Base-by-base conservation (phyloP, 176 grass and related monocot genomes). In the Triticum monococcum region DNA sequence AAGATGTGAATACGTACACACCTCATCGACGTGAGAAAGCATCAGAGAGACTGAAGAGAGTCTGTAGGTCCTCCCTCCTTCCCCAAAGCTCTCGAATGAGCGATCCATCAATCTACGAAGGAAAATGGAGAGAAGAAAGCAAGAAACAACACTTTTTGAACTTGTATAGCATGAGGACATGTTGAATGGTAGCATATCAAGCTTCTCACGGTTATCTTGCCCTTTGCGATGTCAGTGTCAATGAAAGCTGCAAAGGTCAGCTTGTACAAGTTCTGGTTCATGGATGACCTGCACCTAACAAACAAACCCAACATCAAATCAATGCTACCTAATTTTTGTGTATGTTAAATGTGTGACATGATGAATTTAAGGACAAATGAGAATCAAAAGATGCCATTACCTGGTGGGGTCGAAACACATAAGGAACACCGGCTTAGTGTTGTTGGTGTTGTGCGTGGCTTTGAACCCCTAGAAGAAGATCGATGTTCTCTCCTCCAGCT, bases 371-470 rank as follows among this genome's bases (percentile, higher is more conserved):
- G n/a, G 79, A 25, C 9, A 40, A 70, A 71, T 71, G 9, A 41
- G 22, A 43, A 72, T 1, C 7, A 30, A 1, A 25, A 36, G 80
- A 23, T 7, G 14, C 4, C 5, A 52, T 52, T 52, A 52, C 14
- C 82, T 95, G 46, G 87, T 95, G 4, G 91, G 91, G 69, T 98
- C 95, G 71, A 74, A 65, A 82, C 91, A 98, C 92, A 98, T 93
- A 87, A 98, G 95, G 79, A 95, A 81, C 0, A 87, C 31, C 72
- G 78, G 86, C 79, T 90, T 97, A 71, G 18, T 2, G 64, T 23
- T 25, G 71, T 25, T 1, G 50, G 18, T 13, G 72, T 30, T 68
- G 66, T 13, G 0, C 0, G 68, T 43, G 6, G 77, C 17, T 45
- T 81, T 43, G 41, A 43, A 43, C 41, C 12, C 10, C 3, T 10